phyloP scores from a whole-genome alignment of 2,329 filamentous ascomycete species.

The Alternaria panax region DNA sequence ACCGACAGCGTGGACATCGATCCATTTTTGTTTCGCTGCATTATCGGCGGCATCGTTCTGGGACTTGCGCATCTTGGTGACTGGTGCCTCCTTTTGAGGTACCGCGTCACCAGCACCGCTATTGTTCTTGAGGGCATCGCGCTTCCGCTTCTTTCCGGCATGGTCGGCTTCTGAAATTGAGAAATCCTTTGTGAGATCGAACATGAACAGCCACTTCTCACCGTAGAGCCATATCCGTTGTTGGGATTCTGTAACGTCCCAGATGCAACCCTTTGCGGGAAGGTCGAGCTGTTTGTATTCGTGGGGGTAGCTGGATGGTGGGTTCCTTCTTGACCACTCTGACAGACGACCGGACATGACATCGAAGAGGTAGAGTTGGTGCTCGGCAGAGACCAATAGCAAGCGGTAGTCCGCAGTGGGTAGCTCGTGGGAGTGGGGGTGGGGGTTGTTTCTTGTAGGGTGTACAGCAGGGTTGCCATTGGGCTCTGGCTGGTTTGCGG shows the following conservation, averaged over 20 bases:
- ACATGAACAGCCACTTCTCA: constrained; percentile 86
- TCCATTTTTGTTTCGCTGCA: constrained; percentile 33
- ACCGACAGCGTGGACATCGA: constrained; percentile 35
- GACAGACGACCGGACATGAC: constrained; percentile 78
- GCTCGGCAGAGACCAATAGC: constrained; percentile 68
- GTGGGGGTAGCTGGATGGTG: constrained; percentile 74
- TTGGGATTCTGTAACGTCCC: constrained; percentile 69
- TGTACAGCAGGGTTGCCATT: constrained; percentile 60
- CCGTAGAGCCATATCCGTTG: constrained; percentile 86
- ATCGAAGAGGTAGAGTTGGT: constrained; percentile 80
- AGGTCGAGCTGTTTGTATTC: constrained; percentile 79
- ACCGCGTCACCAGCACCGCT: constrained; percentile 65
- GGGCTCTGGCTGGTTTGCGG: constrained; percentile 34
- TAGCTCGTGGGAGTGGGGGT: constrained; percentile 64
- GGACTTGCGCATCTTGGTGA: constrained; percentile 59
- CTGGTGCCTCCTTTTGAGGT: constrained; percentile 55
- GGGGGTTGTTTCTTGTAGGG: constrained; percentile 59
- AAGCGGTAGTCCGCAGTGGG: constrained; percentile 63
- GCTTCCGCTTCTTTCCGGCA: constrained; percentile 42
- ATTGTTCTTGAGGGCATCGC: constrained; percentile 41
- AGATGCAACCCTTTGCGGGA: constrained; percentile 81
- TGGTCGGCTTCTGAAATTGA: constrained; percentile 27
- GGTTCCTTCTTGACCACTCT: constrained; percentile 86
- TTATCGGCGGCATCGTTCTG: constrained; percentile 49
- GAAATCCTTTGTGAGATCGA: constrained; percentile 80